Base-by-base conservation (phyloP, 1,139 yeast species). In the Candida mesenterica region DNA sequence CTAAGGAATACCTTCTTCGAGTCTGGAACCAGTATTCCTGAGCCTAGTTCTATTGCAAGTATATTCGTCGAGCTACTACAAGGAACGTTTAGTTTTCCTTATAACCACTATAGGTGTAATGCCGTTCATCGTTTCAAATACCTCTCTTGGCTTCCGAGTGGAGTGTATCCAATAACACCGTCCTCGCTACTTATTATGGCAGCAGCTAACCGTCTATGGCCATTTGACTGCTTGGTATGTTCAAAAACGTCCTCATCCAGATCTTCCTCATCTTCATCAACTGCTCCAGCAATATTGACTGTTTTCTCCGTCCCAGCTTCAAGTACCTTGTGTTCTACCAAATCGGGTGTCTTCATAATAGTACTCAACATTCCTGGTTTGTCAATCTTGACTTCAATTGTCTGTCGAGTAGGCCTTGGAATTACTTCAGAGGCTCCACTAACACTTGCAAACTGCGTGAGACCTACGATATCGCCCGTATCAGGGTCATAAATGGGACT, bases 401-500 rank as follows among this genome's bases (percentile, higher is more conserved):
- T 15, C 20, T 33, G 36, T 5, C 18, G 15, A 8, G 22, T 19
- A 6, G 22, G 22, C 9, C 22, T 19, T n/a, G 9, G n/a, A n/a
- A n/a, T n/a, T n/a, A n/a, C n/a, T n/a, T n/a, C n/a, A n/a, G n/a
- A n/a, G n/a, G n/a, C n/a, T n/a, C n/a, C n/a, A n/a, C n/a, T n/a
- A n/a, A n/a, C n/a, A n/a, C n/a, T n/a, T n/a, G n/a, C n/a, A n/a
- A n/a, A n/a, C n/a, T n/a, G n/a, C n/a, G 26, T 9, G 7, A 33
- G 24, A 7, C 36, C 36, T 12, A 28, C 24, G 5, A 33, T 29
- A 17, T 33, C 24, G 12, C 36, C 36, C 2, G 36, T 29, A 9
- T 7, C 18, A 4, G 34, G 35, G 22, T 39, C 42, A 16, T 28
- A 26, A 4, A 37, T 31, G 10, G 40, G 40, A 25, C 29, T 30